phyloP scores from a whole-genome alignment of 345 rosid species.

The Populus davidiana region DNA sequence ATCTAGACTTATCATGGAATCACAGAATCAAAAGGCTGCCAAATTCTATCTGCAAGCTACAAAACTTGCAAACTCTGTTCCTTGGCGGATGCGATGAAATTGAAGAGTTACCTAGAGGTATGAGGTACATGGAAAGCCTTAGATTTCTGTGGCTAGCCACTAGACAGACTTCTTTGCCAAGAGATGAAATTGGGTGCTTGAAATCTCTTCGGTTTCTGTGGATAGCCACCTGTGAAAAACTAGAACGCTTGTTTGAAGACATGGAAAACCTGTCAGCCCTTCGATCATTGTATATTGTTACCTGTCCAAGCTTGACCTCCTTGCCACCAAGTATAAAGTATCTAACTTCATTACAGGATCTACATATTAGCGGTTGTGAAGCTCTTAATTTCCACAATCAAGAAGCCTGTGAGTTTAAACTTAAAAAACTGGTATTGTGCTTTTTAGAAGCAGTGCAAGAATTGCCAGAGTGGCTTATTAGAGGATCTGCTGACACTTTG shows the following conservation, averaged over 20 bases:
- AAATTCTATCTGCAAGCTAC: conserved; percentile 25
- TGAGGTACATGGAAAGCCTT: conserved; percentile 24
- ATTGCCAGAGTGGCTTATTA: background rate
- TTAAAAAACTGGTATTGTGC: background rate
- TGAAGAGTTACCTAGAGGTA: conserved; percentile 20
- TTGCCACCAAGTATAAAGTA: conserved; percentile 15
- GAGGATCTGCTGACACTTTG: background rate
- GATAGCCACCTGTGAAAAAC: conserved; percentile 9
- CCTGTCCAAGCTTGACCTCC: conserved; percentile 7
- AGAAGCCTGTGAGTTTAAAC: background rate
- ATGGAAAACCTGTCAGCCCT: conserved; percentile 14
- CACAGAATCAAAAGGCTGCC: conserved; percentile 20
- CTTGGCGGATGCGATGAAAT: conserved; percentile 12
- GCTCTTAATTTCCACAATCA: conserved; percentile 12
- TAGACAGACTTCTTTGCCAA: conserved; percentile 12
- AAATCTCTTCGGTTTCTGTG: conserved; percentile 18
- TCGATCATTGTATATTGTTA: conserved; percentile 1
- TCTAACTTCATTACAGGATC: conserved; percentile 14
- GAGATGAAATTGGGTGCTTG: conserved; percentile 20
- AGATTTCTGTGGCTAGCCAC: conserved; percentile 20
- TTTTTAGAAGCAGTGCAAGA: background rate
- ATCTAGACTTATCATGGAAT: conserved; percentile 14
- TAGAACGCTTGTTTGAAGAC: conserved; percentile 18
- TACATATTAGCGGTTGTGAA: conserved; percentile 9
- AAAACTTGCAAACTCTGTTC: conserved; percentile 22